Evolutionary conservation across 2,329 filamentous ascomycete species (phyloP).

Genomic region (Xylariales sp.): DNA sequence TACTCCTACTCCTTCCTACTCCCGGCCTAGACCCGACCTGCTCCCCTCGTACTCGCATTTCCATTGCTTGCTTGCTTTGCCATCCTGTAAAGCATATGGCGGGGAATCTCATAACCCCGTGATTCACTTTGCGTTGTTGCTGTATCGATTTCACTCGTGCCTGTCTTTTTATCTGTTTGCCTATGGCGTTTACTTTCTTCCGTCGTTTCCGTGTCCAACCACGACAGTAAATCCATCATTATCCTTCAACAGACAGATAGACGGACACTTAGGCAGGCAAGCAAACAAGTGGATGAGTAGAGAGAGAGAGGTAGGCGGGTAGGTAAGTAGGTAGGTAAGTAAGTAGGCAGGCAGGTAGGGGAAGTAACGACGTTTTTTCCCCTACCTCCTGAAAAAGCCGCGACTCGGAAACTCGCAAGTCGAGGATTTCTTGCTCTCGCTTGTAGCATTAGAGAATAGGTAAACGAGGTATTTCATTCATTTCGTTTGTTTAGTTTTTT

Average conservation of each 20-base stretch:
- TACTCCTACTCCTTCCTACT: background rate
- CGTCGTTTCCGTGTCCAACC: slow-evolving; percentile 6
- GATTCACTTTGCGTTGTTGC: background rate
- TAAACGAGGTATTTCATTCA: background rate
- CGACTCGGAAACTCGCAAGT: slow-evolving; percentile 13
- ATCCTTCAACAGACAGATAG: background rate
- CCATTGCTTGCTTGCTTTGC: background rate
- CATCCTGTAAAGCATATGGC: background rate
- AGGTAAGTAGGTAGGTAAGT: background rate
- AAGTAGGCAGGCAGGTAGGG: background rate
- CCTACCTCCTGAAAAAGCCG: background rate
- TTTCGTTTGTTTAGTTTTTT: background rate
- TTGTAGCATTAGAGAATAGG: background rate
- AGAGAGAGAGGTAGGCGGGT: background rate
- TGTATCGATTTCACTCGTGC: background rate
- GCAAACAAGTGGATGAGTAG: background rate
- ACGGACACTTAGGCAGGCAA: background rate
- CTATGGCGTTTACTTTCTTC: background rate
- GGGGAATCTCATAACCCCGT: background rate
- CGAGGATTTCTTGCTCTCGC: background rate
- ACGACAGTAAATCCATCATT: background rate
- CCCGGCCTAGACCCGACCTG: too few relatives aligned
- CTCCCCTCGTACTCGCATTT: background rate
- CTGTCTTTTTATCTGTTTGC: background rate
- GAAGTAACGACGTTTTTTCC: background rate